Conservation (phyloP, 2,329 filamentous ascomycete species). For the Plenodomus biglobosus region DNA sequence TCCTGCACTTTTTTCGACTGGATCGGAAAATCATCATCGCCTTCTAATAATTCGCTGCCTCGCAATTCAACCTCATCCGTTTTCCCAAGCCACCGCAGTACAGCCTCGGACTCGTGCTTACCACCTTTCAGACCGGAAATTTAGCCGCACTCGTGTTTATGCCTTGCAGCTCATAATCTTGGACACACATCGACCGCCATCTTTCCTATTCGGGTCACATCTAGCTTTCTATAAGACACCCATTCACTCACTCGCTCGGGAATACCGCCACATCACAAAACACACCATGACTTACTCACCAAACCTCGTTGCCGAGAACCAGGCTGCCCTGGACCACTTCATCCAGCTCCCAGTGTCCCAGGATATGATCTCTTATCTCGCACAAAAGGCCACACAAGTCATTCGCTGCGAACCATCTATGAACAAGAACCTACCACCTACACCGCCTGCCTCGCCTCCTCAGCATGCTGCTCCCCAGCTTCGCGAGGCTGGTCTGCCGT, state of each 20-base stretch:
- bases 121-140: constrained; percentile 34
- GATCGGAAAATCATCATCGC: constrained; percentile 30
- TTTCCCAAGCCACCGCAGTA: constrained; percentile 32
- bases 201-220: not conserved
- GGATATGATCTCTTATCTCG: constrained; percentile 77
- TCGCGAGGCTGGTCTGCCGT: constrained; percentile 63
- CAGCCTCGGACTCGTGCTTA: constrained; percentile 41
- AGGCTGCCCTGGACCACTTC: constrained; percentile 75
- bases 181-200: constrained; percentile 9
- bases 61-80: constrained; percentile 33
- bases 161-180: constrained; percentile 37
- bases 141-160: constrained; percentile 5
- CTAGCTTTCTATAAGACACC: constrained; percentile 21
- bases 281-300: constrained; percentile 51
- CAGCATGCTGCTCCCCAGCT: constrained; percentile 52
- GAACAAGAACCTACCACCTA: constrained; percentile 57
- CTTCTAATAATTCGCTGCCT: constrained; percentile 33
- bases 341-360: constrained; percentile 73
- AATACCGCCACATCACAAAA: constrained; percentile 17
- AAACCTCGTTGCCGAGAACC: constrained; percentile 58
- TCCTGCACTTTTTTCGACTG: constrained; percentile 10
- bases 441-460: constrained; percentile 62
- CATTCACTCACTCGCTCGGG: constrained; percentile 12
- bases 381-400: constrained; percentile 72
- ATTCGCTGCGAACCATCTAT: constrained; percentile 70